Evolutionary conservation across 177 flowering plant species (phyloP).

Genomic region (Vitis hybrid): DNA sequence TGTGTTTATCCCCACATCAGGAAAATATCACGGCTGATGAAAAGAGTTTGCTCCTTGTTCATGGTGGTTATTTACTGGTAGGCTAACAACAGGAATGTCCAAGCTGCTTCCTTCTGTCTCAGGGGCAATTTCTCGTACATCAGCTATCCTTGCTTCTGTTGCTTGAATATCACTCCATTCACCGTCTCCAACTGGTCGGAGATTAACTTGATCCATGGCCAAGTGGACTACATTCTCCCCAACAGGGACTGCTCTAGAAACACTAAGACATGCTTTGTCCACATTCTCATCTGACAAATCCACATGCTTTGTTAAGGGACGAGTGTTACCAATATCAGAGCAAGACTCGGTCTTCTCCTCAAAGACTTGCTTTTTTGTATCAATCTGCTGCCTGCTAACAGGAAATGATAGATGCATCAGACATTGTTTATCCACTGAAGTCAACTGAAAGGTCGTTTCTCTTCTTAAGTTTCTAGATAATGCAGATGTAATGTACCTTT

Average conservation of each 20-base stretch:
- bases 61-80: conserved; percentile 34
- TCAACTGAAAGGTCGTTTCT: too few relatives aligned
- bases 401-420: neutral
- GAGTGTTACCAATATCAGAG: conserved; percentile 34
- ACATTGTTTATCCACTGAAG: neutral
- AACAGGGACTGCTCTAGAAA: conserved; percentile 49
- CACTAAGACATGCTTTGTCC: conserved; percentile 88
- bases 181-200: conserved; percentile 50
- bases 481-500: too few relatives aligned
- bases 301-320: conserved; percentile 70
- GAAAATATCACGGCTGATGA: conserved; percentile 39
- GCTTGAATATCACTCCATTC: conserved; percentile 91
- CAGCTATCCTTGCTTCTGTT: conserved; percentile 68
- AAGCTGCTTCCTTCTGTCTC: conserved; percentile 63
- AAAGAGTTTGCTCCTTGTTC: conserved; percentile 41
- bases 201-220: conserved; percentile 36
- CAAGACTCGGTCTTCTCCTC: conserved; percentile 68
- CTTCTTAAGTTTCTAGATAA: too few relatives aligned
- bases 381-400: conserved; percentile 62
- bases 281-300: conserved; percentile 74
- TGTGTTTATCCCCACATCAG: neutral
- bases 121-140: conserved; percentile 73
- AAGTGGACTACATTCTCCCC: conserved; percentile 45
- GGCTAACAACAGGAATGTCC: conserved; percentile 77
- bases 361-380: conserved; percentile 48